Evolutionary conservation across 345 rosid genomes (phyloP), one percentile per base, ranked within the genome.

Genomic region (Psidium guajava): DNA sequence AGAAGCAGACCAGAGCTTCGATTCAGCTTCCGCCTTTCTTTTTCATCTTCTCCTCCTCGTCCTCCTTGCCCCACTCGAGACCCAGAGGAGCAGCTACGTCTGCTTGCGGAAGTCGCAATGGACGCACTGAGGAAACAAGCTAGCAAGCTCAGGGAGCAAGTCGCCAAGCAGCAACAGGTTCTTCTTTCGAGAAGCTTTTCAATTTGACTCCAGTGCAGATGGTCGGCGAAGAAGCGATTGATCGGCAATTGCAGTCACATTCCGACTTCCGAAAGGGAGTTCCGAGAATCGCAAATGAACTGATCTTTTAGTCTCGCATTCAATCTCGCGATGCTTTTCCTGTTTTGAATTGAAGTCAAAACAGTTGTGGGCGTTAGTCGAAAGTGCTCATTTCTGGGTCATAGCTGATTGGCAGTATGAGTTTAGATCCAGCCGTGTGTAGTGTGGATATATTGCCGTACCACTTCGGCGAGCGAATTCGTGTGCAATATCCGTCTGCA

Each of bases 91-190:
- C 12, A 64, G 15, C 25, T 27, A 12, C 80, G 56, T 61, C 85
- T 32, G 82, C 52, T 20, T 54, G 86, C 25, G 59, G 81, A 53
- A 42, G 28, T 50, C 64, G 50, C 84, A 14, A 96, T 96, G 99
- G 99, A 96, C 87, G 94, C 97, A 11, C 90, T 96, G 85, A 92
- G 98, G 90, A 95, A 93, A 86, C 99, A 96, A 91, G 99, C 99
- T 86, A 91, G 94, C 92, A 95, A 94, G 93, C 89, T 96, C 88
- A 91, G 95, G 83, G 99, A 96, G 61, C 99, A 96, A 92, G 98
- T 96, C 55, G 98, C 99, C 28, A 96, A 96, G 91, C 99, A 96
- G 74, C 99, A 96, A 75, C 93, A 92, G 89, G 95, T 93, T 84
- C 85, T 80, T 84, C 36, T 69, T 36, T 61, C 82, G 52, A 32